Conservation (phyloP, 1,284 basidiomycete genomes). For the Blastosporella zonata region DNA sequence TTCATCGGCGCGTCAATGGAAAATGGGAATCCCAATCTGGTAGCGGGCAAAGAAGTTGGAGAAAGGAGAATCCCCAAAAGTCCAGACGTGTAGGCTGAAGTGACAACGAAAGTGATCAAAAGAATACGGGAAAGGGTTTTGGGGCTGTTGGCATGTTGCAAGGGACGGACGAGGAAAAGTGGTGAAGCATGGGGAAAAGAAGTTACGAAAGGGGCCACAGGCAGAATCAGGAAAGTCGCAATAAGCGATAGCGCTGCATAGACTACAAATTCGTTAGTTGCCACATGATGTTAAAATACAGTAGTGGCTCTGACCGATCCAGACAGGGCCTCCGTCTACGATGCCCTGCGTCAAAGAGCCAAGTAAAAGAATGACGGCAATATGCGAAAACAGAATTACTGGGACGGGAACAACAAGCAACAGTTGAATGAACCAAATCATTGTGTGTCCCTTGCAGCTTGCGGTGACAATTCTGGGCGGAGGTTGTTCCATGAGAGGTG, state of each 20-base stretch:
- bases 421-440: constrained; percentile 66
- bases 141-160: constrained; percentile 10
- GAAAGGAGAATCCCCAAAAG: constrained; percentile 11
- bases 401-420: constrained; percentile 56
- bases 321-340: constrained; percentile 57
- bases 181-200: constrained; percentile 8
- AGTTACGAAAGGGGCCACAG: constrained; percentile 38
- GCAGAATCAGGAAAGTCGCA: constrained; percentile 51
- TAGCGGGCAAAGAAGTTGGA: constrained; percentile 36
- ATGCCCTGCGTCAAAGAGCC: constrained; percentile 57
- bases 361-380: constrained; percentile 48
- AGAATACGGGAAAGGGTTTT: constrained; percentile 7
- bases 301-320: constrained; percentile 38
- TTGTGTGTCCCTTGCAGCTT: constrained; percentile 30
- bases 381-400: constrained; percentile 55
- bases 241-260: constrained; percentile 47
- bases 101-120: constrained; percentile 3
- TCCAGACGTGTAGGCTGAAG: constrained; percentile 13
- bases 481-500: constrained; percentile 27
- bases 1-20: constrained; percentile 58
- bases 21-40: constrained; percentile 60
- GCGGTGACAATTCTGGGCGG: neutral
- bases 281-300: constrained; percentile 1
- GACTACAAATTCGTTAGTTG: constrained; percentile 35
- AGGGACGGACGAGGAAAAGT: constrained; percentile 4